A percentile compares a stretch with the other conserved stretches of the same genome.
Conservation (phyloP, 352 stramenopile genomes). For the Achlya hypogyna region DNA sequence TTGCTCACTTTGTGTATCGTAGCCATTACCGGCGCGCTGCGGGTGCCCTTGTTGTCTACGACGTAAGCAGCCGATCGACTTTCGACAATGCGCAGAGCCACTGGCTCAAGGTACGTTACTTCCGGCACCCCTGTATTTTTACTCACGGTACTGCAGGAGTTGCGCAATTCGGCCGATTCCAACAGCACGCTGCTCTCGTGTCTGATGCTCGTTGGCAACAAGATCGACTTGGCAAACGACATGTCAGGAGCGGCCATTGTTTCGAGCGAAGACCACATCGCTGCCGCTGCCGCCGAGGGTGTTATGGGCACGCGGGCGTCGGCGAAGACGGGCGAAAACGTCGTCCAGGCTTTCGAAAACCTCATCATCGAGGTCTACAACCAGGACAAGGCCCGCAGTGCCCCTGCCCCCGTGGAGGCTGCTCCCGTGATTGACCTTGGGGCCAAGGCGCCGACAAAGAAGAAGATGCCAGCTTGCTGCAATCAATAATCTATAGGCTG, state of each 20-base stretch:
- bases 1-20: not conserved
- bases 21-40: slow-evolving; percentile 68
- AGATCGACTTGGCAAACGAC: slow-evolving; percentile 39
- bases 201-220: slow-evolving; percentile 75
- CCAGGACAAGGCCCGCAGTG: slow-evolving; percentile 15
- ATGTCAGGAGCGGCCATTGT: slow-evolving; percentile 24
- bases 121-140: not conserved
- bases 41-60: slow-evolving; percentile 65
- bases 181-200: slow-evolving; percentile 55
- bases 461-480: not conserved
- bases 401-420: not conserved
- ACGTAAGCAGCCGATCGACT: slow-evolving; percentile 47
- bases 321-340: slow-evolving; percentile 56
- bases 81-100: slow-evolving; percentile 65
- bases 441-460: not conserved
- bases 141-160: slow-evolving; percentile 23
- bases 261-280: slow-evolving; percentile 31
- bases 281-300: slow-evolving; percentile 29
- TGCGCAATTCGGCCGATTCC: slow-evolving; percentile 48
- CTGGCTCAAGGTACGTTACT: slow-evolving; percentile 39
- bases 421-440: not conserved
- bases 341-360: slow-evolving; percentile 56
- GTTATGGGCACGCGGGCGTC: slow-evolving; percentile 52
- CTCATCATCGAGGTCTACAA: slow-evolving; percentile 37
- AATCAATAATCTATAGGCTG: not conserved